Conservation (phyloP, 2,329 filamentous ascomycete genomes). For the Lasiodiplodia sp. region DNA sequence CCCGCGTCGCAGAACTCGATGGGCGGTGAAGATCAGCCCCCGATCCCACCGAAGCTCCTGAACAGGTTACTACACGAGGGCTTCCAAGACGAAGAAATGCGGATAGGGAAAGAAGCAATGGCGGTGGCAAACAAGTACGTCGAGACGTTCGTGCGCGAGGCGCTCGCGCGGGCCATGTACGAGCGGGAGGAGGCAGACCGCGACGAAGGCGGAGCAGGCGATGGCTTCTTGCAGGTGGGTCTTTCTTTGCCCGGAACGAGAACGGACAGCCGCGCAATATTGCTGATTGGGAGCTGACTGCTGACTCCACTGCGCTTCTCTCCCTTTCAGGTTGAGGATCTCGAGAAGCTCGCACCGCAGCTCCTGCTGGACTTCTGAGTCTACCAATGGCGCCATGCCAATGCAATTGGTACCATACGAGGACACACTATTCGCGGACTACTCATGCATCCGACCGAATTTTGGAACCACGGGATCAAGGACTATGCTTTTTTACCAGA, state of each 20-base stretch:
- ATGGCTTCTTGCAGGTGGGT: conserved; percentile 73
- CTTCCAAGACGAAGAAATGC: conserved; percentile 74
- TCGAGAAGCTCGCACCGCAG: conserved; percentile 87
- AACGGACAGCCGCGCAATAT: conserved; percentile 34
- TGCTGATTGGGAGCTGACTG: conserved; percentile 51
- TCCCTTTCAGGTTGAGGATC: conserved; percentile 73
- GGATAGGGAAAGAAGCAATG: conserved; percentile 80
- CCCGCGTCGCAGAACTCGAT: conserved; percentile 32
- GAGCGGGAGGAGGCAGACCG: conserved; percentile 64
- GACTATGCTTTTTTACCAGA: conserved; percentile 5
- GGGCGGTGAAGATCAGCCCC: conserved; percentile 31
- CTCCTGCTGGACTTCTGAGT: conserved; percentile 80
- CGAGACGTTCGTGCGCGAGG: conserved; percentile 89
- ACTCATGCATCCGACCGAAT: conserved; percentile 1
- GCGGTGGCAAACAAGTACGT: conserved; percentile 82
- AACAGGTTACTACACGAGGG: conserved; percentile 80
- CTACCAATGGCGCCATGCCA: background rate
- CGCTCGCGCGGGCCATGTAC: conserved; percentile 78
- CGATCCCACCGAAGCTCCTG: conserved; percentile 77
- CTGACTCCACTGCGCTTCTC: background rate
- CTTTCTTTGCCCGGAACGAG: background rate
- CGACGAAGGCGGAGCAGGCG: conserved; percentile 43
- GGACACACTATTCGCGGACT: background rate
- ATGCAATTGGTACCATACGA: background rate
- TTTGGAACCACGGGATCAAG: conserved; percentile 2